These are phyloP conservation scores for Apocynum venetum DNA, from an alignment of 257 asterid genomes.

Conservation along the genomic window DNA sequence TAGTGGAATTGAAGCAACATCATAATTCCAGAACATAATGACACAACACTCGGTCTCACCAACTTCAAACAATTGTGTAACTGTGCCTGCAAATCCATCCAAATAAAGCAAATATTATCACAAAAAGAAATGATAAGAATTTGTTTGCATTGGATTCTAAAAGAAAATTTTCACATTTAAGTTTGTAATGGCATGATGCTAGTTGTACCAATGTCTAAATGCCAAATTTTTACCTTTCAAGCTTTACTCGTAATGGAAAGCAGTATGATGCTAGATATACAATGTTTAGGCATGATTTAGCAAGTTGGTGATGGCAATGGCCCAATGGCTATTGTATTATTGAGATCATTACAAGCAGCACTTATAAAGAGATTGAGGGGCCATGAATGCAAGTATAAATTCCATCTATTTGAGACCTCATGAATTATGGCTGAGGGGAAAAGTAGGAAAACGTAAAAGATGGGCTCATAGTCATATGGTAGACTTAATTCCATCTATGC, in stretches of 20 bases:
- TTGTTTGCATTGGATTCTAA: not conserved
- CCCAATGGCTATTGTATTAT: too few species aligned
- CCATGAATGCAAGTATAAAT: not conserved
- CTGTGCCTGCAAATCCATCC: conserved; percentile 43
- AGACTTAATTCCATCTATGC: too few species aligned
- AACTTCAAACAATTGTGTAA: conserved; percentile 66
- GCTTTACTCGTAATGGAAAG: not conserved
- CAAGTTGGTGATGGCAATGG: not conserved
- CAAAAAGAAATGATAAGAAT: not conserved
- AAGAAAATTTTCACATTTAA: not conserved
- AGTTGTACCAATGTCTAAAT: not conserved
- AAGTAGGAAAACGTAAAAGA: not conserved
- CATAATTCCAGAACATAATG: conserved; percentile 68
- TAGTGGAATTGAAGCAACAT: conserved; percentile 60
- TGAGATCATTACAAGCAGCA: not conserved
- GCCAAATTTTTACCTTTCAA: not conserved
- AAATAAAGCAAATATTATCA: not conserved
- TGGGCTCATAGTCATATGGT: not conserved
- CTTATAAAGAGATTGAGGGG: not conserved
- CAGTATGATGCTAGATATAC: not conserved
- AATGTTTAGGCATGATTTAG: not conserved
- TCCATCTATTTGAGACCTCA: not conserved
- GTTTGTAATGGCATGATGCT: not conserved
- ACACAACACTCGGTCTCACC: conserved; percentile 84
- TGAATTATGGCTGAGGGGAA: not conserved